Evolutionary conservation across 2,329 filamentous ascomycete species (phyloP).

Genomic region (Daldinia sp.): DNA sequence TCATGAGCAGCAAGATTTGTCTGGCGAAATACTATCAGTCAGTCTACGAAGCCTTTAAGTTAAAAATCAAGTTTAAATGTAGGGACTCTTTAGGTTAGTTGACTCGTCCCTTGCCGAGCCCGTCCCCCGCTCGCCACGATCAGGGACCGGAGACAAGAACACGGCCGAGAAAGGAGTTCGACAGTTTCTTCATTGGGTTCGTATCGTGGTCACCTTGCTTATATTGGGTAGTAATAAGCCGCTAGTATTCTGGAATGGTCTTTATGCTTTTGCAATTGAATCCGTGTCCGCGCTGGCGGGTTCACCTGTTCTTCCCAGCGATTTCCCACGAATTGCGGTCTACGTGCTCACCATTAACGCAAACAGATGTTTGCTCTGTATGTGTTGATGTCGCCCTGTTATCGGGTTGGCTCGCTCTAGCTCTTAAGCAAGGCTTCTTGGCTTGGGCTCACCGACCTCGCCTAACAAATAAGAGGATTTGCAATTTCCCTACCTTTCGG

Average conservation of each 20-base stretch:
- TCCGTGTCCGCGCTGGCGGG: slow-evolving; percentile 25
- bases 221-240: slow-evolving; percentile 32
- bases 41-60: no score
- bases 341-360: not conserved
- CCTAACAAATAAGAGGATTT: not conserved
- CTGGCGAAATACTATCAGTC: not conserved
- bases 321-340: slow-evolving; percentile 14
- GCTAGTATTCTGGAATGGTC: slow-evolving; percentile 22
- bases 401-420: slow-evolving; percentile 23
- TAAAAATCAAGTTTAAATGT: not conserved
- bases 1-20: not conserved
- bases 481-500: not conserved
- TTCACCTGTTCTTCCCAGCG: slow-evolving; percentile 15
- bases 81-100: slow-evolving; percentile 7
- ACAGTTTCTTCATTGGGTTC: slow-evolving; percentile 24
- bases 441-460: not conserved
- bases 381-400: not conserved
- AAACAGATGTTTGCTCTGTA: not conserved
- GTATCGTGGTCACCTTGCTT: slow-evolving; percentile 26
- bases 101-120: slow-evolving; percentile 26
- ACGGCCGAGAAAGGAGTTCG: slow-evolving; percentile 33
- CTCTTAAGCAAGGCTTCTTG: not conserved
- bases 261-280: slow-evolving; percentile 21
- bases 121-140: slow-evolving; percentile 33
- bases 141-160: slow-evolving; percentile 19